Conservation (phyloP, 495 filamentous ascomycete genomes). For the Aspergillus nanangensis region DNA sequence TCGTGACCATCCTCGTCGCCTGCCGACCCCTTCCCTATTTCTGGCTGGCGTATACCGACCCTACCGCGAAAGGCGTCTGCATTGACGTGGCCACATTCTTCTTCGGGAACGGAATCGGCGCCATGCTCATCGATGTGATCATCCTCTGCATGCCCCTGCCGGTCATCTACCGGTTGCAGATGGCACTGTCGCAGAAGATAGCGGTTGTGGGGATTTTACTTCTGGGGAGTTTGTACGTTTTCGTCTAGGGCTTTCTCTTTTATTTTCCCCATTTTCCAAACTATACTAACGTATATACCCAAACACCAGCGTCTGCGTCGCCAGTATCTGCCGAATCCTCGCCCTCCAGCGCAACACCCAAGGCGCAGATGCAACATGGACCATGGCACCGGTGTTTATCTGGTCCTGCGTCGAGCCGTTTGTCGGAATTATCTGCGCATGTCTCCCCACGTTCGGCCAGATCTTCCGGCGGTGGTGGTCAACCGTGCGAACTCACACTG, state of each 20-base stretch:
- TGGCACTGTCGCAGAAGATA: constrained; percentile 28
- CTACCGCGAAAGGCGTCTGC: not conserved
- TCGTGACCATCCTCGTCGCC: constrained; percentile 4
- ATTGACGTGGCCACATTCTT: constrained; percentile 11
- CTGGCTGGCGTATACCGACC: constrained; percentile 9
- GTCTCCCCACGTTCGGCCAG: constrained; percentile 24
- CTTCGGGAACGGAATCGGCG: constrained; percentile 9
- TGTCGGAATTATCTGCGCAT: constrained; percentile 40
- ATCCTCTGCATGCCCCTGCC: constrained; percentile 38
- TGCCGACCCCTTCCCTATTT: constrained; percentile 12
- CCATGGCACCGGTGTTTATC: constrained; percentile 29
- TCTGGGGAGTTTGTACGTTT: constrained; percentile 33
- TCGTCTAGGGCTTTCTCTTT: too few species aligned
- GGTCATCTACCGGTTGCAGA: constrained; percentile 29
- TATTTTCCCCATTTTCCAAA: not conserved
- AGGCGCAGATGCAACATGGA: constrained; percentile 20
- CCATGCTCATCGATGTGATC: constrained; percentile 33
- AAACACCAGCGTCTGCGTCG: constrained; percentile 17
- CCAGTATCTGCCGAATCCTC: constrained; percentile 16
- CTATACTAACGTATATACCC: not conserved
- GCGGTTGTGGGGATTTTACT: constrained; percentile 34
- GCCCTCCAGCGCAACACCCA: constrained; percentile 9
- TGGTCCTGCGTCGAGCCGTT: constrained; percentile 44
- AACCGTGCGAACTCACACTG: not conserved
- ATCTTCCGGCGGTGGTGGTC: constrained; percentile 18